phyloP scores from a whole-genome alignment of 2,329 filamentous ascomycete species.

The Pyricularia pennisetigena region DNA sequence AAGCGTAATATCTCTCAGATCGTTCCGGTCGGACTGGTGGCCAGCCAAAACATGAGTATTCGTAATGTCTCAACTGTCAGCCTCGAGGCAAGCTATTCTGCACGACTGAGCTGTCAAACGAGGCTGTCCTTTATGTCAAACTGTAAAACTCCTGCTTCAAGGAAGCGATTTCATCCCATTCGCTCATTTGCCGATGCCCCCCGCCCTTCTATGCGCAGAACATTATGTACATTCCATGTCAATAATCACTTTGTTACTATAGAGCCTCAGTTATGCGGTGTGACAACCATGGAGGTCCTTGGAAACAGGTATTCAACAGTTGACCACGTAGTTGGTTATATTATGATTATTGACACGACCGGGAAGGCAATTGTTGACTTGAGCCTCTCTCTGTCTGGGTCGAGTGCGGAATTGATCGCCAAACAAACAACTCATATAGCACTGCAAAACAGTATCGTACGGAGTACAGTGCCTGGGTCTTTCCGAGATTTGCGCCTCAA shows the following conservation, averaged over 20 bases:
- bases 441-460: background rate
- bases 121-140: background rate
- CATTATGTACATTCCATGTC: background rate
- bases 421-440: background rate
- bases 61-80: background rate
- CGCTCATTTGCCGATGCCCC: background rate
- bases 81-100: background rate
- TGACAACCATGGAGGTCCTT: background rate
- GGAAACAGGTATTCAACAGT: background rate
- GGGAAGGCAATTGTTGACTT: background rate
- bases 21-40: background rate
- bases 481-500: background rate
- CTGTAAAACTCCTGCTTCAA: background rate
- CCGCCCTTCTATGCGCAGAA: background rate
- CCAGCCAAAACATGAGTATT: background rate
- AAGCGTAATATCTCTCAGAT: background rate
- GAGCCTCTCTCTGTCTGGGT: no score
- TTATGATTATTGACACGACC: background rate
- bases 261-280: background rate
- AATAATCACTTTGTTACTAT: background rate
- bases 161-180: background rate
- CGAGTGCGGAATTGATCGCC: background rate
- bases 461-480: background rate
- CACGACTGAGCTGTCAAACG: background rate
- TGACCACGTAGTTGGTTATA: no score